Evolutionary conservation across 2,329 filamentous ascomycete species (phyloP).

Genomic region (Ophiocordyceps camponoti-rufipedis): DNA sequence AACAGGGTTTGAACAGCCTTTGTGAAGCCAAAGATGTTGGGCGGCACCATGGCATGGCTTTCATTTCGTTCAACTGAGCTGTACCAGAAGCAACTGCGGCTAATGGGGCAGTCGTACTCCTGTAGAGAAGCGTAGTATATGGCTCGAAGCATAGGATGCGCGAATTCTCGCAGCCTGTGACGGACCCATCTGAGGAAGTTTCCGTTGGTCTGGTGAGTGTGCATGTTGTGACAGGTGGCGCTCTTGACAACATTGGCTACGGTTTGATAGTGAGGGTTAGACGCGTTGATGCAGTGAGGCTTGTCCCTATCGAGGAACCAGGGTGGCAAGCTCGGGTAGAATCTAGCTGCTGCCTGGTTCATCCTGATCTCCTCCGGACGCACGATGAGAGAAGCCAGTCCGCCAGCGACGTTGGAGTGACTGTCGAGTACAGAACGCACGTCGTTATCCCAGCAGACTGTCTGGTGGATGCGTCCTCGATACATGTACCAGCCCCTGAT

Average conservation of each 20-base stretch:
- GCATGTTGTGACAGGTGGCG: not conserved
- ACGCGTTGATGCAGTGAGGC: not conserved
- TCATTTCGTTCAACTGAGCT: not conserved
- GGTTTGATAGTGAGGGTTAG: not conserved
- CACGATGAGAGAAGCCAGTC: not conserved
- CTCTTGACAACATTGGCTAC: not conserved
- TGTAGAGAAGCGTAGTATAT: not conserved
- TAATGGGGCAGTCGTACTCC: not conserved
- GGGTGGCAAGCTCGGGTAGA: not conserved
- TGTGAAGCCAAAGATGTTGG: not conserved
- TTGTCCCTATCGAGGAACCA: not conserved
- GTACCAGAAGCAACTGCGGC: not conserved
- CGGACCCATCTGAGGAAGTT: not conserved
- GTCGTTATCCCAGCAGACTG: not conserved
- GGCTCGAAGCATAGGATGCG: not conserved
- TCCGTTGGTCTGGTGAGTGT: not conserved
- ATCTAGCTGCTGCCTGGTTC: not conserved
- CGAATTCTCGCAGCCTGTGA: not conserved
- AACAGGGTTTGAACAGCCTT: not conserved
- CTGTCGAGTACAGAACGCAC: not conserved
- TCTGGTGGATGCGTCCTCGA: not conserved
- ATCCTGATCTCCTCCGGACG: not conserved
- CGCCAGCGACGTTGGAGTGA: not conserved
- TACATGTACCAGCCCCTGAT: not conserved
- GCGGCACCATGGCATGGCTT: not conserved